Evolutionary conservation across 345 rosid species (phyloP).

Genomic region (Arabidopsis thaliana): TAIR10.1 NC_003074.8:6049001-6049500

Average conservation of each 20-base stretch:
- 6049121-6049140: slow-evolving; percentile 49
- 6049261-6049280: slow-evolving; percentile 56
- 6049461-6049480: slow-evolving; percentile 83
- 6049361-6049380: slow-evolving; percentile 49
- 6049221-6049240: slow-evolving; percentile 64
- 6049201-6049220: slow-evolving; percentile 56
- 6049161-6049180: slow-evolving; percentile 70
- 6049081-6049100: slow-evolving; percentile 58
- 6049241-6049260: slow-evolving; percentile 79
- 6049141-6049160: slow-evolving; percentile 45
- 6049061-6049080: slow-evolving; percentile 11
- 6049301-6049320: slow-evolving; percentile 47
- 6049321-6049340: slow-evolving; percentile 44
- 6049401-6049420: slow-evolving; percentile 50
- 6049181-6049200: slow-evolving; percentile 54
- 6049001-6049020: not conserved
- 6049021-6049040: not conserved
- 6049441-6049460: slow-evolving; percentile 81
- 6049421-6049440: slow-evolving; percentile 57
- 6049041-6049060: not conserved
- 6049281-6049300: slow-evolving; percentile 74
- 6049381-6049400: slow-evolving; percentile 51
- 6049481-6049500: slow-evolving; percentile 95
- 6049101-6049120: slow-evolving; percentile 67
- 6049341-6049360: slow-evolving; percentile 13